Conservation (phyloP, 2,329 filamentous ascomycete genomes). For the Neofusicoccum umdonicola region DNA sequence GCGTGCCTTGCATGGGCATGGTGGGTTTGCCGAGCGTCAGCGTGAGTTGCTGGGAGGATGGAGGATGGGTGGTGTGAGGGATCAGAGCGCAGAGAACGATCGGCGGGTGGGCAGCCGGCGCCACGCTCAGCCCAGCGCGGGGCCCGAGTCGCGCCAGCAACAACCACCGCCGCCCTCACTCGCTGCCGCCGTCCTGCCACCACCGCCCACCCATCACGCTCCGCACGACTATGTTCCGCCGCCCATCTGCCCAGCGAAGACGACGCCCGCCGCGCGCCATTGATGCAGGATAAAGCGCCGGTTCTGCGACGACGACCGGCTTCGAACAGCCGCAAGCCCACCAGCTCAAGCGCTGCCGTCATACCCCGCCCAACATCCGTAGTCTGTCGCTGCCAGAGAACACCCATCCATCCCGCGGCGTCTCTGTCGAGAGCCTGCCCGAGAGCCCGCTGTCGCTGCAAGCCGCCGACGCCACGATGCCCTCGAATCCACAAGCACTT, state of each 20-base stretch:
- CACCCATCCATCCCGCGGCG: neutral
- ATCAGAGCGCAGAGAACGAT: no score
- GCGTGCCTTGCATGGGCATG: no score
- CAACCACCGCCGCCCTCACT: no score
- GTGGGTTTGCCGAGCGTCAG: no score
- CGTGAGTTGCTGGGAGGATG: no score
- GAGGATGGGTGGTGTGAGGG: no score
- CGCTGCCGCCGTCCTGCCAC: no score
- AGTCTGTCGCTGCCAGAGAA: neutral
- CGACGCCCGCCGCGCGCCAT: neutral
- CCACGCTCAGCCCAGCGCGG: no score
- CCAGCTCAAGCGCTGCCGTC: neutral
- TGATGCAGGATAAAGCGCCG: neutral
- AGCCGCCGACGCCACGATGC: neutral
- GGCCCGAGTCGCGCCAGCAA: no score
- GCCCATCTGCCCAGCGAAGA: neutral
- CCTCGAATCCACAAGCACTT: neutral
- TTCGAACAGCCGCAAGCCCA: no score
- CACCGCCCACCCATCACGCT: no score
- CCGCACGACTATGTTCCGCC: neutral
- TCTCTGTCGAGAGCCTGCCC: neutral
- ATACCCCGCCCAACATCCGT: neutral
- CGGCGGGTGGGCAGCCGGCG: no score
- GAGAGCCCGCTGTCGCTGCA: neutral
- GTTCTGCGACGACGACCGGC: neutral